A percentile compares a stretch with the other conserved stretches of the same genome.
Conservation (phyloP, 1,284 basidiomycete species). For the Meripilus lineatus region DNA sequence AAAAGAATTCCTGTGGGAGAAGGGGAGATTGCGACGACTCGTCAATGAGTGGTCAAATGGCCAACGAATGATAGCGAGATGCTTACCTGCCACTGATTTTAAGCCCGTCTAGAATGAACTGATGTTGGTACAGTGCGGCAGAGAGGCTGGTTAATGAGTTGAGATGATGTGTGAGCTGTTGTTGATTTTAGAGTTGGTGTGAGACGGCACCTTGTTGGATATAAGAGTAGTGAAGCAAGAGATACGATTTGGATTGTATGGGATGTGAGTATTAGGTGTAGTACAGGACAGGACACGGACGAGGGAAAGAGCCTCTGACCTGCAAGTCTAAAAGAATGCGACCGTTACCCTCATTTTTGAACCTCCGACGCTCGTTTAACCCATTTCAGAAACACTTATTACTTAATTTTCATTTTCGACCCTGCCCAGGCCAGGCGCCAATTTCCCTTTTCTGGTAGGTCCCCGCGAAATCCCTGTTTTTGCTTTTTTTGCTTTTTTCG, state of each 20-base stretch:
- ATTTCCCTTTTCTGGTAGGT: too few relatives aligned
- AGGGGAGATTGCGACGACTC: conserved; percentile 6
- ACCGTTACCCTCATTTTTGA: conserved; percentile 52
- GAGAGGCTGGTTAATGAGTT: too few relatives aligned
- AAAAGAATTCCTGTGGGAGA: conserved; percentile 22
- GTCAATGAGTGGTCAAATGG: conserved; percentile 19
- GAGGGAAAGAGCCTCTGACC: conserved; percentile 6
- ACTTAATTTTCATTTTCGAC: too few relatives aligned
- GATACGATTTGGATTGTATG: not conserved
- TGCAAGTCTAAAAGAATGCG: conserved; percentile 38
- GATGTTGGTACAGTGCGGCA: conserved; percentile 66
- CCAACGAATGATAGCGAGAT: conserved; percentile 11
- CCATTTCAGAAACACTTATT: too few relatives aligned
- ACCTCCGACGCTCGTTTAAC: conserved; percentile 20
- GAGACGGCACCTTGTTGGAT: conserved; percentile 8
- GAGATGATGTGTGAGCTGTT: too few relatives aligned
- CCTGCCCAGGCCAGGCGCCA: too few relatives aligned
- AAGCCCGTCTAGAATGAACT: conserved; percentile 73
- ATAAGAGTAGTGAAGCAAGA: not conserved
- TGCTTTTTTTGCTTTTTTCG: too few relatives aligned
- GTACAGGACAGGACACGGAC: conserved; percentile 29
- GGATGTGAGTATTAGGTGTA: conserved; percentile 27
- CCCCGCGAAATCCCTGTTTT: too few relatives aligned
- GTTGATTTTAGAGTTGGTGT: too few relatives aligned
- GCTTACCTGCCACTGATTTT: conserved; percentile 65